Percentiles rank a stretch among this genome's conserved stretches.
Evolutionary conservation across 2,329 filamentous ascomycete species (phyloP).

Genomic region (Colletotrichum liriopes): DNA sequence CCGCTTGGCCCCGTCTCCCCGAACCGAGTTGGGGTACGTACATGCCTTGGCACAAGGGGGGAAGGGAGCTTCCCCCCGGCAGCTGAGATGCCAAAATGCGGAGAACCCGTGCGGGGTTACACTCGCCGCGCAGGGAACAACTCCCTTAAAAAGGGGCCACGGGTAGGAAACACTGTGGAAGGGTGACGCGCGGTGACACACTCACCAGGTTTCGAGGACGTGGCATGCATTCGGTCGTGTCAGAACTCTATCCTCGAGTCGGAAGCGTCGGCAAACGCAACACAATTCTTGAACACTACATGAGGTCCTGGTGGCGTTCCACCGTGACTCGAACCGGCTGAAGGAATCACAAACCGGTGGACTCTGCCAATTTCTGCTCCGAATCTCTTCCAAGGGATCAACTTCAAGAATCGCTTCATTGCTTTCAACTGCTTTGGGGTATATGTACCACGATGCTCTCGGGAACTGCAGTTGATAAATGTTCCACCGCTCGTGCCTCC

Average conservation of each 20-base stretch:
- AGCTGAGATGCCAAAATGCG: conserved; percentile 38
- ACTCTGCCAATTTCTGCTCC: not conserved
- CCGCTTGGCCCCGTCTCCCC: conserved; percentile 7
- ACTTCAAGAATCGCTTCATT: conserved; percentile 22
- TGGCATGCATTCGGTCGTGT: not conserved
- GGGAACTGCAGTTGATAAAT: conserved; percentile 4
- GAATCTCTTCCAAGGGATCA: no score
- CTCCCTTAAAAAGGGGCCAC: conserved; percentile 6
- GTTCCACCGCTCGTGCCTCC: not conserved
- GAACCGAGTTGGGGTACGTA: conserved; percentile 21
- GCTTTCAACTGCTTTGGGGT: conserved; percentile 27
- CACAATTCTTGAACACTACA: not conserved
- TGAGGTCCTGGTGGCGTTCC: not conserved
- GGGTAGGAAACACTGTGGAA: not conserved
- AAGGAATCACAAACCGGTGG: not conserved
- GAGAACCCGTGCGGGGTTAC: conserved; percentile 40
- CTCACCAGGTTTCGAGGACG: not conserved
- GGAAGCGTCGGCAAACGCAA: not conserved
- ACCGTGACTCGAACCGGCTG: not conserved
- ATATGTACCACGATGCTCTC: conserved; percentile 38
- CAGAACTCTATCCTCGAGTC: not conserved
- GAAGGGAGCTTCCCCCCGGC: conserved; percentile 5
- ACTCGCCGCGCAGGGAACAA: conserved; percentile 29
- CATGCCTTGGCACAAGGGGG: conserved; percentile 34
- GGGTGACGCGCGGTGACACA: not conserved